phyloP scores from a whole-genome alignment of 495 filamentous ascomycete species.

The Aspergillus mulundensis region DNA sequence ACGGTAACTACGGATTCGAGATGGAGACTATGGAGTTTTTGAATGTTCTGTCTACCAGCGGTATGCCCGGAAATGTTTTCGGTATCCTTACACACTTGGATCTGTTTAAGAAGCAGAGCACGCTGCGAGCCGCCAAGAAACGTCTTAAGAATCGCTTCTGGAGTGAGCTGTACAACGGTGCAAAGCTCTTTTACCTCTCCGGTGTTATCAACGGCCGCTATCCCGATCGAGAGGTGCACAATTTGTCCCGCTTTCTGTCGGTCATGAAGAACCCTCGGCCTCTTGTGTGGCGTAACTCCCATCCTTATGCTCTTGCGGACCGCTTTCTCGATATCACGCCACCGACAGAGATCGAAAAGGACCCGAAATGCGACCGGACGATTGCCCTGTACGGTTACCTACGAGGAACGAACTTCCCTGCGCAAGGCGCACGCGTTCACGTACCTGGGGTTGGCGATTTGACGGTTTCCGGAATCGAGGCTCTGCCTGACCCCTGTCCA shows the following conservation, averaged over 20 bases:
- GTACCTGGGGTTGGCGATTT: conserved; percentile 94
- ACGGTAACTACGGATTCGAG: conserved; percentile 97
- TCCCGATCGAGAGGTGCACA: conserved; percentile 94
- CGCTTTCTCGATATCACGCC: conserved; percentile 93
- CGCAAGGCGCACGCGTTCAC: conserved; percentile 82
- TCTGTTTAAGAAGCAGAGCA: conserved; percentile 87
- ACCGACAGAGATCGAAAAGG: conserved; percentile 79
- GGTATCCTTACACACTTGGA: conserved; percentile 96
- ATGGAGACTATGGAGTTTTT: conserved; percentile 99
- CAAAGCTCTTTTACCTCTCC: conserved; percentile 92
- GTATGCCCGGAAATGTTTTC: conserved; percentile 98
- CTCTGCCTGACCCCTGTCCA: conserved; percentile 89
- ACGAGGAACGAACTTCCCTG: conserved; percentile 90
- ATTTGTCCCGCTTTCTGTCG: conserved; percentile 86
- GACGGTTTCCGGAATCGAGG: conserved; percentile 76
- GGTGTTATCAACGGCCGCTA: conserved; percentile 95
- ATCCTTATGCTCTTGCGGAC: conserved; percentile 90
- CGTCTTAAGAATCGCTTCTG: conserved; percentile 91
- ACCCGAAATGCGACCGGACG: conserved; percentile 83
- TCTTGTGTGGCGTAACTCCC: conserved; percentile 91
- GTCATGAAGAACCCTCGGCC: conserved; percentile 99
- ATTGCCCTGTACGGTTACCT: conserved; percentile 92
- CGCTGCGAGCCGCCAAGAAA: conserved; percentile 88
- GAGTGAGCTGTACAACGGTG: conserved; percentile 94
- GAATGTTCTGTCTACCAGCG: conserved; percentile 80